phyloP scores from a whole-genome alignment of 768 basidiomycete genomes.

The Chiua virens region DNA sequence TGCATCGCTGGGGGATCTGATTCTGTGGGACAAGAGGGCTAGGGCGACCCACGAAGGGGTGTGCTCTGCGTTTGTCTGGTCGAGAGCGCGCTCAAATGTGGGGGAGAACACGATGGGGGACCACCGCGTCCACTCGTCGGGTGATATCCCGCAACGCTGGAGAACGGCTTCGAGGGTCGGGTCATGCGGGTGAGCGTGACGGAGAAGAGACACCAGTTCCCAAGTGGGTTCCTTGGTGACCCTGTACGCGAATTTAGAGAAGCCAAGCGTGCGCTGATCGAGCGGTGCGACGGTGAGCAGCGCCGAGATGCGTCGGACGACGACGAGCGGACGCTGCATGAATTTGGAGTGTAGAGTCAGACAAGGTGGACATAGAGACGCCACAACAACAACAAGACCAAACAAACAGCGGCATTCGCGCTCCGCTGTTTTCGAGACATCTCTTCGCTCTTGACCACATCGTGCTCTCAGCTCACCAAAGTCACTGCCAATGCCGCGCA shows the following conservation, averaged over 20 bases:
- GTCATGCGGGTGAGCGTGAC: slow-evolving; percentile 7
- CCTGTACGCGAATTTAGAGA: slow-evolving; percentile 34
- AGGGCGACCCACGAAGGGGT: slow-evolving; percentile 58
- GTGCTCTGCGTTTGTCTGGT: neutral
- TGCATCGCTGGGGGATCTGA: slow-evolving; percentile 47
- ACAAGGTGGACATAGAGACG: slow-evolving; percentile 12
- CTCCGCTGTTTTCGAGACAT: slow-evolving; percentile 27
- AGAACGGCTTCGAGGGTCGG: slow-evolving; percentile 24
- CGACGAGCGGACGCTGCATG: slow-evolving; percentile 15
- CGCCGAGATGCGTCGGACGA: slow-evolving; percentile 15
- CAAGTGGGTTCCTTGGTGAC: slow-evolving; percentile 44
- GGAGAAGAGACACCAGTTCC: slow-evolving; percentile 39
- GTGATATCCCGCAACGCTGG: slow-evolving; percentile 27
- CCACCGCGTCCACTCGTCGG: slow-evolving; percentile 43
- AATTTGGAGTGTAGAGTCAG: slow-evolving; percentile 8
- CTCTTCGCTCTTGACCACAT: slow-evolving; percentile 26
- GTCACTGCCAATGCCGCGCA: slow-evolving; percentile 60
- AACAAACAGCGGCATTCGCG: slow-evolving; percentile 28
- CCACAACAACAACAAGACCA: slow-evolving; percentile 39
- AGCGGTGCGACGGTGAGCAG: slow-evolving; percentile 25
- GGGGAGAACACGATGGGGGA: slow-evolving; percentile 34
- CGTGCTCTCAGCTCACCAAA: slow-evolving; percentile 5
- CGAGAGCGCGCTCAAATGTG: slow-evolving; percentile 35
- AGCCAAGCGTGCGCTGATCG: slow-evolving; percentile 19
- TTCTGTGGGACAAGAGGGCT: slow-evolving; percentile 46